Base-by-base conservation (phyloP, 176 grass and related monocot genomes). In the Zoysia japonica region DNA sequence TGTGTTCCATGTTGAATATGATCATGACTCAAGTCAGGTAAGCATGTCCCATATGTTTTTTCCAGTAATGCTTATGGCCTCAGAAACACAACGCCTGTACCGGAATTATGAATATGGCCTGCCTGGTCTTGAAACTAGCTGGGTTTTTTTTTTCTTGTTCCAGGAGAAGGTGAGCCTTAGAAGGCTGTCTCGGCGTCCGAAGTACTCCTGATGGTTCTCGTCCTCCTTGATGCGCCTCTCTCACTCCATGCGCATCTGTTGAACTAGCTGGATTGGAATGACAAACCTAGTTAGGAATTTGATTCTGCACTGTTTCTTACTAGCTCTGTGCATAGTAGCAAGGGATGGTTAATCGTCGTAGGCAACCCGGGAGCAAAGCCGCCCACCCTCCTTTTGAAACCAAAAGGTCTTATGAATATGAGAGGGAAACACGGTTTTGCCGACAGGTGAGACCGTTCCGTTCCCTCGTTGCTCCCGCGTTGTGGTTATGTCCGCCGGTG, bases 11-110 rank as follows among this genome's bases (percentile, higher is more conserved):
- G 55, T 99, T 16, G 60, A 78, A 81, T 99, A 99, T 56, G 77
- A 93, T 79, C 96, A 99, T 82, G 96, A 99, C 66, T 52, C 44
- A 74, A 77, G 78, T 45, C 86, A 99, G 90, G 96, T 99, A 67
- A 28, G 43, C 13, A 0, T n/a, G 10, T 0, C 19, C 48, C 41
- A 13, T 64, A 9, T 28, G 28, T 28, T 36, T 77, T 17, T 66
- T 56, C 20, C 20, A 3, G 20, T 46, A 60, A 60, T 10, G 44
- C 17, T 64, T 44, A 36, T 37, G 2, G 3, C 3, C 7, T 17
- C 35, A 14, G 66, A 45, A 67, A 15, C 75, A 1, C 20, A 47
- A 14, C 43, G 11, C 13, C 59, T 40, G 9, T 59, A 61, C 20
- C 45, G 14, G 9, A 47, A 40, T 1, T 45, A 6, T 17, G 64